phyloP scores from a whole-genome alignment of 441 rosid genomes.

The Pelargonium citronellum region DNA sequence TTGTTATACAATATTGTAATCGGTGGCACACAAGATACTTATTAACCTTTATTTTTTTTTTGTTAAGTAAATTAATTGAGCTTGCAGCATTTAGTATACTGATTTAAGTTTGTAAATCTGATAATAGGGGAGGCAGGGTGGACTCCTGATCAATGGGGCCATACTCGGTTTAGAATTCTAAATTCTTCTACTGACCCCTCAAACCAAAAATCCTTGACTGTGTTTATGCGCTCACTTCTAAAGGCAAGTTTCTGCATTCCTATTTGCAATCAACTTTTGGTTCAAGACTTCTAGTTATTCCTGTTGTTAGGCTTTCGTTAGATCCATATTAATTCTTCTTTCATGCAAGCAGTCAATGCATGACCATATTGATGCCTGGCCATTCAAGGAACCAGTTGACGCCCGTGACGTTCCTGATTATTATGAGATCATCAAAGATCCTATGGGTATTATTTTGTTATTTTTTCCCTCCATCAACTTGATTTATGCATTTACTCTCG shows the following conservation, averaged over 20 bases:
- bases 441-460: conserved; percentile 58
- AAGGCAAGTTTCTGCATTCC: conserved; percentile 47
- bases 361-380: conserved; percentile 96
- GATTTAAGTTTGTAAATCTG: conserved; percentile 16
- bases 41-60: no score
- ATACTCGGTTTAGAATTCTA: conserved; percentile 66
- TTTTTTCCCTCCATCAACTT: neutral
- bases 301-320: conserved; percentile 1
- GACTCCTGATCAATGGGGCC: conserved; percentile 97
- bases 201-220: conserved; percentile 70
- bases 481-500: neutral
- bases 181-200: conserved; percentile 49
- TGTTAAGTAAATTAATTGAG: no score
- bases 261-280: neutral
- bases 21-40: no score
- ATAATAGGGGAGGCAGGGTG: conserved; percentile 90
- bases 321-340: conserved; percentile 22
- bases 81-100: conserved; percentile 6
- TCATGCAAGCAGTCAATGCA: conserved; percentile 61
- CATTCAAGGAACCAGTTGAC: conserved; percentile 96
- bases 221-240: conserved; percentile 80
- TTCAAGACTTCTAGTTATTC: neutral
- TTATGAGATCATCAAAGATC: conserved; percentile 93
- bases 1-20: no score
- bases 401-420: conserved; percentile 95